These are phyloP conservation scores for Scedosporium dehoogii DNA, from an alignment of 2,329 filamentous ascomycete genomes.

Conservation along the genomic window DNA sequence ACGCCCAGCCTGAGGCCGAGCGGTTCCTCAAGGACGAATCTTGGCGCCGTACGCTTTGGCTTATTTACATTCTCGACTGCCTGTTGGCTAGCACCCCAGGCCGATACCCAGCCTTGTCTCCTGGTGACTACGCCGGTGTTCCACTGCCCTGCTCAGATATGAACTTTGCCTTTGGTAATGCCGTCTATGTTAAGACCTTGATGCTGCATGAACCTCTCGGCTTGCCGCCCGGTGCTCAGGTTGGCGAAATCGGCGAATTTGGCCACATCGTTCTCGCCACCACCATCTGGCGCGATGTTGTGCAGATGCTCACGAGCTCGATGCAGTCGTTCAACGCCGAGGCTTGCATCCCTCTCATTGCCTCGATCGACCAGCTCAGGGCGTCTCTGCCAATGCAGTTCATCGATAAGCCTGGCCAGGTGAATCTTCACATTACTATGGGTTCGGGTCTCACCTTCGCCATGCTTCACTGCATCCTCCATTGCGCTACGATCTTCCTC, in stretches of 20 bases:
- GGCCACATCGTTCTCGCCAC: slow-evolving; percentile 52
- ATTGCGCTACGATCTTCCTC: slow-evolving; percentile 51
- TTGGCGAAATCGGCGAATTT: slow-evolving; percentile 50
- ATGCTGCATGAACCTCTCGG: slow-evolving; percentile 27
- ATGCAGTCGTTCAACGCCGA: slow-evolving; percentile 43
- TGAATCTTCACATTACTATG: slow-evolving; percentile 54
- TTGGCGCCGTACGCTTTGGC: slow-evolving; percentile 50
- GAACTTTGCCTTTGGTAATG: slow-evolving; percentile 53
- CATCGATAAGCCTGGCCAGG: slow-evolving; percentile 50
- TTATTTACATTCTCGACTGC: slow-evolving; percentile 54
- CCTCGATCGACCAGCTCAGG: slow-evolving; percentile 45
- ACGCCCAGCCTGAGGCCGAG: slow-evolving; percentile 39
- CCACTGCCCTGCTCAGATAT: slow-evolving; percentile 50
- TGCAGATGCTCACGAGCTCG: slow-evolving; percentile 49
- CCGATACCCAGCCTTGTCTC: slow-evolving; percentile 44
- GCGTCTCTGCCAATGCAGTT: slow-evolving; percentile 48
- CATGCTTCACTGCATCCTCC: slow-evolving; percentile 52
- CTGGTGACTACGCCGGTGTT: slow-evolving; percentile 44
- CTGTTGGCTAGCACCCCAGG: slow-evolving; percentile 52
- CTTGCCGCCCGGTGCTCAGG: slow-evolving; percentile 24
- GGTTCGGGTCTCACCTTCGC: slow-evolving; percentile 53
- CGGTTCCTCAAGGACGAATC: slow-evolving; percentile 53
- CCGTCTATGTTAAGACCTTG: slow-evolving; percentile 48
- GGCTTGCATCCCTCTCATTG: slow-evolving; percentile 39
- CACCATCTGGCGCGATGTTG: slow-evolving; percentile 51